phyloP scores from a whole-genome alignment of 768 basidiomycete species.

The Boletus sp. region DNA sequence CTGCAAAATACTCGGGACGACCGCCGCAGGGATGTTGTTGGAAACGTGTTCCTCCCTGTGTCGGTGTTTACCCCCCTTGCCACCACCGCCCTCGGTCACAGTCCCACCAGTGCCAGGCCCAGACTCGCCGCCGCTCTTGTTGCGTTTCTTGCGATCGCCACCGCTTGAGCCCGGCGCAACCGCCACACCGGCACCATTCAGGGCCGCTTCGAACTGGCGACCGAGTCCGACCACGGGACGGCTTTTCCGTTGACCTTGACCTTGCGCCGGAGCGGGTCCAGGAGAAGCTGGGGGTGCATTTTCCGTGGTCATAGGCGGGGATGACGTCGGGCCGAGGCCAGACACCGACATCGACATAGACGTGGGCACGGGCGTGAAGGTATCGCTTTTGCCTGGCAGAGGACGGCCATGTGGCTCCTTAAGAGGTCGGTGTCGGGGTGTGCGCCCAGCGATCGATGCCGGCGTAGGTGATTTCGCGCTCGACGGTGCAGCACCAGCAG shows the following conservation, averaged over 20 bases:
- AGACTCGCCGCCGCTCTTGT: conserved; percentile 30
- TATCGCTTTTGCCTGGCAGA: conserved; percentile 10
- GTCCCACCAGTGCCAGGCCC: not conserved
- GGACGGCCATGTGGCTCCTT: conserved; percentile 18
- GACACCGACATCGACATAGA: not conserved
- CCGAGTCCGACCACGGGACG: conserved; percentile 63
- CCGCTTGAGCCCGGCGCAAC: conserved; percentile 16
- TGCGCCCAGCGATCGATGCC: not conserved
- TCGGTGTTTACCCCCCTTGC: conserved; percentile 16
- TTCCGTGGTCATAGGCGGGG: not conserved
- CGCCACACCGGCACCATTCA: conserved; percentile 57
- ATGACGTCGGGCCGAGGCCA: not conserved
- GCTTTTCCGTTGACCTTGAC: conserved; percentile 34
- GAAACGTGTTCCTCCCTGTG: conserved; percentile 12
- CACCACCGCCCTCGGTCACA: not conserved
- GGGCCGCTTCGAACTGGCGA: conserved; percentile 69
- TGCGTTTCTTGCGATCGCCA: conserved; percentile 35
- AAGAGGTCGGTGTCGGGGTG: conserved; percentile 15
- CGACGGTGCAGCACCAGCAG: conserved; percentile 8
- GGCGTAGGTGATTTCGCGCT: conserved; percentile 12
- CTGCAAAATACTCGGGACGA: conserved; percentile 24
- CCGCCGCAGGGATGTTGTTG: not conserved
- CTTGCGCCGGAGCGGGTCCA: not conserved
- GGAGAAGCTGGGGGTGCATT: conserved; percentile 10
- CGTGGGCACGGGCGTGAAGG: not conserved